phyloP scores from a whole-genome alignment of 2,329 filamentous ascomycete species.

The Hyphodiscus sp. region DNA sequence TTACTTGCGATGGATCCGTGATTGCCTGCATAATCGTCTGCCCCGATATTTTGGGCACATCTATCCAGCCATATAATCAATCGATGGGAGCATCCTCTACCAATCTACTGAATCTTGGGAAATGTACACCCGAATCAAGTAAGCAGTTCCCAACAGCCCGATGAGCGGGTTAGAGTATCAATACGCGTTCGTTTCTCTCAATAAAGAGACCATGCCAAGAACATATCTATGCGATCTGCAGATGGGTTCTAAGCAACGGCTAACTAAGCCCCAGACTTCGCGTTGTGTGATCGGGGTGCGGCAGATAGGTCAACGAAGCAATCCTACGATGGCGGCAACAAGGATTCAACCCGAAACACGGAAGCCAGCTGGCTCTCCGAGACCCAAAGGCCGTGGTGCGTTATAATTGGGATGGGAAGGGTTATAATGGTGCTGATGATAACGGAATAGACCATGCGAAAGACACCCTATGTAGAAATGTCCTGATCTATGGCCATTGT shows the following conservation, averaged over 20 bases:
- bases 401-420: constrained; percentile 2
- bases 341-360: constrained; percentile 29
- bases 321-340: constrained; percentile 24
- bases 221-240: neutral
- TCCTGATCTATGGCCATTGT: constrained; percentile 89
- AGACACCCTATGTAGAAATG: constrained; percentile 86
- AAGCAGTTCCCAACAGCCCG: constrained; percentile 6
- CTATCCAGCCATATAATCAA: neutral
- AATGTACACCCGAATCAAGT: constrained; percentile 28
- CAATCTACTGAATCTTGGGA: constrained; percentile 12
- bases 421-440: constrained; percentile 14
- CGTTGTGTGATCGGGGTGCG: constrained; percentile 26
- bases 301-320: constrained; percentile 26
- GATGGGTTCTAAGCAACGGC: constrained; percentile 2
- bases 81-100: neutral
- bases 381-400: constrained; percentile 50
- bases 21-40: neutral
- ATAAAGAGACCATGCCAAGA: neutral
- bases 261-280: constrained; percentile 22
- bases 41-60: neutral
- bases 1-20: neutral
- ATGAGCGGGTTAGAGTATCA: neutral
- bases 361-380: constrained; percentile 45
- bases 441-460: constrained; percentile 60
- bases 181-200: neutral